Evolutionary conservation across 2,329 filamentous ascomycete genomes (phyloP).

Genomic region (Hymenoscyphus fructigenus): DNA sequence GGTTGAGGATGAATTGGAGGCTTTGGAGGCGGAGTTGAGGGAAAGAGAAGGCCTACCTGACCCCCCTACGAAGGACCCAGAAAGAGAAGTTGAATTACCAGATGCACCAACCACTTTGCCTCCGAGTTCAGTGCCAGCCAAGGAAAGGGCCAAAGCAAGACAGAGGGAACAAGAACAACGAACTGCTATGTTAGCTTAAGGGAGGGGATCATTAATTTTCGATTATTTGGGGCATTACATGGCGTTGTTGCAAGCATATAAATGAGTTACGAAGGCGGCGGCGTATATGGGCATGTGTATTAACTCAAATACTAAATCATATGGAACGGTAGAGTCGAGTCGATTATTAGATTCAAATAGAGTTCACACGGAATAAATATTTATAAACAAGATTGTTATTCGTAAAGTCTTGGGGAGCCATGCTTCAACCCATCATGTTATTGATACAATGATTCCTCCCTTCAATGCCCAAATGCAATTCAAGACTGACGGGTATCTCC

Average conservation of each 20-base stretch:
- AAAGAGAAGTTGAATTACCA: slow-evolving; percentile 55
- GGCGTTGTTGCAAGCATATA: slow-evolving; percentile 25
- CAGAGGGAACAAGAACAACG: slow-evolving; percentile 25
- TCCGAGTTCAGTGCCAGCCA: slow-evolving; percentile 24
- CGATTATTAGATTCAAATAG: background rate
- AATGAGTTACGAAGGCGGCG: background rate
- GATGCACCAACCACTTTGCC: slow-evolving; percentile 30
- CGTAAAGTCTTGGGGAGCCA: background rate
- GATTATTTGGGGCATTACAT: slow-evolving; percentile 26
- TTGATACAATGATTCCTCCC: background rate
- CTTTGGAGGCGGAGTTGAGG: slow-evolving; percentile 65
- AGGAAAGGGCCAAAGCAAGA: slow-evolving; percentile 32
- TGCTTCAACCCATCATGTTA: background rate
- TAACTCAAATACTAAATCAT: background rate
- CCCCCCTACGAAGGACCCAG: slow-evolving; percentile 35
- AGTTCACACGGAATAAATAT: background rate
- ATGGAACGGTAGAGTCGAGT: background rate
- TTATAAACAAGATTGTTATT: background rate
- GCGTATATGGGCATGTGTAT: background rate
- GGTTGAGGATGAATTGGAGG: slow-evolving; percentile 91
- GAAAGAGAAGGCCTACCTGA: slow-evolving; percentile 37
- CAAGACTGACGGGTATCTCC: slow-evolving; percentile 4
- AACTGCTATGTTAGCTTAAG: slow-evolving; percentile 35
- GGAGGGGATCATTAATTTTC: background rate
- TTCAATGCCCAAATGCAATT: background rate